Conservation (phyloP, 75 land plant species). For the Picea glauca region DNA sequence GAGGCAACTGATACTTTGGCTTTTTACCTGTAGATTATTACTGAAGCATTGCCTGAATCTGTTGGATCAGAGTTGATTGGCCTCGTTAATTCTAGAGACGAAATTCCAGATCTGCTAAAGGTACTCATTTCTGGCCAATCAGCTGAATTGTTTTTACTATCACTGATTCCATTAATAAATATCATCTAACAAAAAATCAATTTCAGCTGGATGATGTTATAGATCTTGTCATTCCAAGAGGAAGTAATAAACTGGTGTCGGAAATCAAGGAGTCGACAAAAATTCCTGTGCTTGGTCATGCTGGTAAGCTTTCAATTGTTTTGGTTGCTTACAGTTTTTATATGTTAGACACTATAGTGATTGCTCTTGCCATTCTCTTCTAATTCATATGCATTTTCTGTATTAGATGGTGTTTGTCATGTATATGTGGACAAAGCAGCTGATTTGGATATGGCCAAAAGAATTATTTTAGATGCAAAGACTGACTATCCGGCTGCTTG, state of each 20-base stretch:
- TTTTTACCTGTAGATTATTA: constrained; percentile 61
- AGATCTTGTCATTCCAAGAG: constrained; percentile 98
- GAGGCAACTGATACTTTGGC: neutral
- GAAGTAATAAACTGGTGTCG: constrained; percentile 92
- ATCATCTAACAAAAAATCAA: neutral
- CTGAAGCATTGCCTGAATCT: constrained; percentile 69
- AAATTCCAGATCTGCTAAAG: constrained; percentile 94
- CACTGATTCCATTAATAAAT: constrained; percentile 1
- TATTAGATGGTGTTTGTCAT: constrained; percentile 95
- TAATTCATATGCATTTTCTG: constrained; percentile 3
- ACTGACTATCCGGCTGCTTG: constrained; percentile 97
- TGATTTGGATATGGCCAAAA: constrained; percentile 67
- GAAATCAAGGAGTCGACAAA: constrained; percentile 86
- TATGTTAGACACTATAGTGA: neutral
- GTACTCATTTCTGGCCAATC: constrained; percentile 20
- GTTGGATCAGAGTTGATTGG: constrained; percentile 89
- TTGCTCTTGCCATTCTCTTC: neutral
- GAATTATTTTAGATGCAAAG: constrained; percentile 86
- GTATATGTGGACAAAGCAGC: constrained; percentile 92
- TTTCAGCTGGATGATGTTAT: constrained; percentile 97
- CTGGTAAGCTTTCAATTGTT: constrained; percentile 49
- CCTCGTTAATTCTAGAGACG: constrained; percentile 89
- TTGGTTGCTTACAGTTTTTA: neutral
- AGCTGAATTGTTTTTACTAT: neutral
- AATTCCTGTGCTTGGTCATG: constrained; percentile 98